Evolutionary conservation across 768 basidiomycete genomes (phyloP).

Genomic region (Russula olivacea): DNA sequence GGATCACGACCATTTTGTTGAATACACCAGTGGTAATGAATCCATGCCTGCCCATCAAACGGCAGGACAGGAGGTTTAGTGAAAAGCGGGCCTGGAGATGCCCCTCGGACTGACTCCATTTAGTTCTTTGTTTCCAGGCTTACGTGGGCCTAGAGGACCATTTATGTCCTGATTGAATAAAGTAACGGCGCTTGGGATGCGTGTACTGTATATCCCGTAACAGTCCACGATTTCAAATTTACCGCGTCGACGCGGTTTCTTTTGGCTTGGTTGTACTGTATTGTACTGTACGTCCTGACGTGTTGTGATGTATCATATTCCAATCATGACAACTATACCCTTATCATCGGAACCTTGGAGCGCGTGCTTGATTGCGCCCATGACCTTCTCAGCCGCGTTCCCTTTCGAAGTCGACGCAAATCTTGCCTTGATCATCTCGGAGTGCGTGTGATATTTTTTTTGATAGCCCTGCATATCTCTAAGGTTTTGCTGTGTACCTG

Average conservation of each 20-base stretch:
- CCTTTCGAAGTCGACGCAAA: neutral
- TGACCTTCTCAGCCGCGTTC: too few species aligned
- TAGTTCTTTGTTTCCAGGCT: neutral
- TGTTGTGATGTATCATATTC: neutral
- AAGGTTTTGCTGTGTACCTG: constrained; percentile 52
- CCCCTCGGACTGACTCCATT: neutral
- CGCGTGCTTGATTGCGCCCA: neutral
- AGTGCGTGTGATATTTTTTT: constrained; percentile 21
- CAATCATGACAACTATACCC: neutral
- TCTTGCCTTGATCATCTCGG: neutral
- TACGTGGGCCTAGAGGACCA: neutral
- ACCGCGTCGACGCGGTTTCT: too few species aligned
- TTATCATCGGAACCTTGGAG: too few species aligned
- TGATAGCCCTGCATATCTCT: constrained; percentile 51
- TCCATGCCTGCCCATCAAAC: neutral
- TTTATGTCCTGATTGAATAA: neutral
- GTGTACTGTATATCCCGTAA: neutral
- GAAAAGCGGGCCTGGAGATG: neutral
- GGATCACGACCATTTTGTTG: neutral
- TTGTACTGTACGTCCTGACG: neutral
- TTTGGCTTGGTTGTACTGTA: neutral
- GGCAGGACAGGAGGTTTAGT: neutral
- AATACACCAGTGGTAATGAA: neutral
- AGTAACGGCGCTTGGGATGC: neutral
- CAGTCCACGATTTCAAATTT: neutral